Evolutionary conservation across 805 yeast species (phyloP).

Genomic region (Starmerella potacharoeniae): DNA sequence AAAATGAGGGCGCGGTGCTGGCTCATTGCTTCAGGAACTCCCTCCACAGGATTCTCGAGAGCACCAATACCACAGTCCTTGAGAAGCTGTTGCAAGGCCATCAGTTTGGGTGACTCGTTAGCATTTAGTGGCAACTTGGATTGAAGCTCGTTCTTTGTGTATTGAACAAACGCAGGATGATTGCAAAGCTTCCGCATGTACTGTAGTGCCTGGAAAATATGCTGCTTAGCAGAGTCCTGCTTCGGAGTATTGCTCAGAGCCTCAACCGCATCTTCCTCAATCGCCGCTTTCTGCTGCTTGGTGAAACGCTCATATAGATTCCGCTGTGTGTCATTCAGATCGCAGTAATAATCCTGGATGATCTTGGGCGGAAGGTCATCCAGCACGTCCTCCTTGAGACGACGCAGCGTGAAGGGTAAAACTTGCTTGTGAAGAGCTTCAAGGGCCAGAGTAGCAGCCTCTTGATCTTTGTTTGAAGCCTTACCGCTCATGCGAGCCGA

Average conservation of each 20-base stretch:
- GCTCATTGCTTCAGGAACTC: slow-evolving; percentile 57
- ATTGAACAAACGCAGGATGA: slow-evolving; percentile 84
- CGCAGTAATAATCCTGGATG: slow-evolving; percentile 96
- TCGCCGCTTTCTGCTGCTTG: slow-evolving; percentile 63
- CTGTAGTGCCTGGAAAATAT: slow-evolving; percentile 93
- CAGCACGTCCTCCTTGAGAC: slow-evolving; percentile 90
- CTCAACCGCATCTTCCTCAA: slow-evolving; percentile 25
- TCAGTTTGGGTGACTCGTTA: slow-evolving; percentile 79
- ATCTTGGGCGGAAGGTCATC: slow-evolving; percentile 96
- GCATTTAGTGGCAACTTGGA: slow-evolving; percentile 56
- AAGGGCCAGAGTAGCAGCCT: slow-evolving; percentile 88
- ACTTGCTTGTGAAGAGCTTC: slow-evolving; percentile 96
- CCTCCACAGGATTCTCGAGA: slow-evolving; percentile 17
- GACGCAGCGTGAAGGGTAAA: slow-evolving; percentile 87
- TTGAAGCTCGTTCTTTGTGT: slow-evolving; percentile 56
- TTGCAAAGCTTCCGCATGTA: slow-evolving; percentile 95
- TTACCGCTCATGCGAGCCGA: slow-evolving; percentile 86
- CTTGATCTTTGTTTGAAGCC: slow-evolving; percentile 78
- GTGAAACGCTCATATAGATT: slow-evolving; percentile 83
- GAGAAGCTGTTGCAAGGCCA: slow-evolving; percentile 67
- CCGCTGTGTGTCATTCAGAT: slow-evolving; percentile 79
- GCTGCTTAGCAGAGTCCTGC: slow-evolving; percentile 55
- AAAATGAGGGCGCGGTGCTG: slow-evolving; percentile 92
- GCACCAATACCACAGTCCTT: slow-evolving; percentile 85
- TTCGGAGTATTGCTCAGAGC: slow-evolving; percentile 13